Evolutionary conservation across 2,329 filamentous ascomycete species (phyloP), one percentile per base, ranked within the genome.

Genomic region (Stemphylium vesicarium): DNA sequence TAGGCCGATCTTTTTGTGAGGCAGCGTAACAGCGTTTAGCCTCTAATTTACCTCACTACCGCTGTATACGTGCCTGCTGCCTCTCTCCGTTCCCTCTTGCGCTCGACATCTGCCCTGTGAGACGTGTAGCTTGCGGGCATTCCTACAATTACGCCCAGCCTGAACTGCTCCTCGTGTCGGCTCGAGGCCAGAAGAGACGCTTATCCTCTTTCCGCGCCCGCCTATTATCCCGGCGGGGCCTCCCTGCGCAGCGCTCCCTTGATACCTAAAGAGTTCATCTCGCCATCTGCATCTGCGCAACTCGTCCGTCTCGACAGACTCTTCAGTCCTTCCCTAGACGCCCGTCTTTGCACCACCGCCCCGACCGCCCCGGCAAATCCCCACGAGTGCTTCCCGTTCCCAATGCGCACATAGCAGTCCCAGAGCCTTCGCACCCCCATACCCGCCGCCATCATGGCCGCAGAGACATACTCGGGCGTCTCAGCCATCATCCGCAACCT

Each of bases 401-500:
- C 66, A 66, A 75, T 75, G 73, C 71, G 57, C 69, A 68, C 65
- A 58, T 75, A 75, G 69, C 59, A 66, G 64, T 49, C 54, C 56
- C 59, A 57, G 48, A 65, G 62, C 52, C 58, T 60, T 62, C 54
- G 60, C 59, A 33, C 42, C 50, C 38, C 44, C 51, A 45, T 53
- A 58, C 54, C 59, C 64, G 62, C 59, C 53, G 60, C 60, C 53
- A 56, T 52, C 56, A 70, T 73, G 71, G 63, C 75, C 62, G 65
- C 65, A 62, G 71, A 77, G 59, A 75, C 74, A 22, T 71, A 75
- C 42, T 46, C 63, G 38, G 75, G 74, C 41, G 66, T 79, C 55
- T 68, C 74, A 44, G 69, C 69, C 60, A 77, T 81, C 64, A 70
- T 82, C 55, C 77, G 78, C 62, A 81, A 79, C 66, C 78, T 82